Conservation (phyloP, 2,329 filamentous ascomycete species). For the Gaeumannomyces tritici region DNA sequence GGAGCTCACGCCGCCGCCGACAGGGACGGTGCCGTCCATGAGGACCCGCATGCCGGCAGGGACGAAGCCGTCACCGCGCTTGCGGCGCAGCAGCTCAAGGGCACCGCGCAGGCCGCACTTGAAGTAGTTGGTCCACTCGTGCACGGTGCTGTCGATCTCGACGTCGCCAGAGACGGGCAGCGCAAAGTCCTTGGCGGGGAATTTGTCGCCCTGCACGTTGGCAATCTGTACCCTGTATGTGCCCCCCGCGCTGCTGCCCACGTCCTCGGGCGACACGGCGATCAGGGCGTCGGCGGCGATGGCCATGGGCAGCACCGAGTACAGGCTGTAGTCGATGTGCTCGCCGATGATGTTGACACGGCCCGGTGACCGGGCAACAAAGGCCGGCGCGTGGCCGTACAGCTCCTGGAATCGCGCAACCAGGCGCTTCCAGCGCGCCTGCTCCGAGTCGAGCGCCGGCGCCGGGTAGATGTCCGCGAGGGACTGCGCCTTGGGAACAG, state of each 20-base stretch:
- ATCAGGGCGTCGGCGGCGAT: slow-evolving; percentile 86
- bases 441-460: slow-evolving; percentile 58
- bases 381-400: slow-evolving; percentile 65
- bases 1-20: slow-evolving; percentile 84
- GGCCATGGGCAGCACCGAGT: slow-evolving; percentile 91
- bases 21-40: slow-evolving; percentile 85
- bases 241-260: slow-evolving; percentile 35
- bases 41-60: slow-evolving; percentile 78
- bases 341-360: slow-evolving; percentile 98
- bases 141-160: slow-evolving; percentile 71
- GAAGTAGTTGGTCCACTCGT: slow-evolving; percentile 99
- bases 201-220: slow-evolving; percentile 70
- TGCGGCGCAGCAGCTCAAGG: slow-evolving; percentile 64
- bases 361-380: slow-evolving; percentile 83
- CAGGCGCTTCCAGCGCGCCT: slow-evolving; percentile 65
- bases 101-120: slow-evolving; percentile 82
- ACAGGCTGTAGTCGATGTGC: slow-evolving; percentile 97
- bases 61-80: slow-evolving; percentile 49
- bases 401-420: slow-evolving; percentile 58
- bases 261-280: slow-evolving; percentile 55
- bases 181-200: slow-evolving; percentile 64
- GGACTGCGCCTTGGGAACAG: slow-evolving; percentile 65
- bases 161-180: slow-evolving; percentile 49
- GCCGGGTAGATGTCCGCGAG: slow-evolving; percentile 77
- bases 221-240: slow-evolving; percentile 64